Percentiles rank a stretch among this genome's conserved stretches.
phyloP scores from a whole-genome alignment of 306 rosid species.

The Cucurbita pepo region DNA sequence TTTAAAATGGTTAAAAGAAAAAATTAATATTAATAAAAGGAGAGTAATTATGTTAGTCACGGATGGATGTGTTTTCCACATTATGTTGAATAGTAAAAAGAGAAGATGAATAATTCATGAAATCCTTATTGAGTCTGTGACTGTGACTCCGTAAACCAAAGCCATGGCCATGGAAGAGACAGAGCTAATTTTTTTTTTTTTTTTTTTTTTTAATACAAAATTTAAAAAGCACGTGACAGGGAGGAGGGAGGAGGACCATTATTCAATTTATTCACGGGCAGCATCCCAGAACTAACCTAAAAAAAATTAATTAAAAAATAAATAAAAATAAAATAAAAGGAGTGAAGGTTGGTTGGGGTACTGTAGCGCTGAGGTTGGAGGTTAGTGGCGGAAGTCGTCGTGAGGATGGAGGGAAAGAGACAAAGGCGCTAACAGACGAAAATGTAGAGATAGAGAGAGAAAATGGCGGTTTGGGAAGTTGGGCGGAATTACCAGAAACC shows the following conservation, averaged over 20 bases:
- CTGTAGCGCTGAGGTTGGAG: background rate
- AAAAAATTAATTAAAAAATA: too few relatives aligned
- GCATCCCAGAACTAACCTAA: too few relatives aligned
- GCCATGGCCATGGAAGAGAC: background rate
- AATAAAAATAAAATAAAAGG: background rate
- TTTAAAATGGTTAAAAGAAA: too few relatives aligned
- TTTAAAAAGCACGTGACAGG: too few relatives aligned
- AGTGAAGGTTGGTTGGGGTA: background rate
- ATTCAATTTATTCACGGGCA: too few relatives aligned
- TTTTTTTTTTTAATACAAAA: too few relatives aligned
- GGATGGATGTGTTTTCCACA: background rate
- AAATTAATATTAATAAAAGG: background rate
- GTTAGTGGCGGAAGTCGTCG: background rate
- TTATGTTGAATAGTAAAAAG: too few relatives aligned
- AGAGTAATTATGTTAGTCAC: background rate
- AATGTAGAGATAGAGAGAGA: background rate
- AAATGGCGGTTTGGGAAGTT: conserved; percentile 22
- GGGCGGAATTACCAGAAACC: background rate
- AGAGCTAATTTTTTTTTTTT: background rate
- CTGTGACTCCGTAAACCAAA: background rate
- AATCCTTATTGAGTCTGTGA: background rate
- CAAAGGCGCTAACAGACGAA: conserved; percentile 18
- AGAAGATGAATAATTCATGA: background rate
- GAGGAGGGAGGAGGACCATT: too few relatives aligned
- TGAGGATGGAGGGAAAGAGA: background rate